Evolutionary conservation across 495 filamentous ascomycete genomes (phyloP), one percentile per base, ranked within the genome.

Genomic region (Pyrenula massariospora): DNA sequence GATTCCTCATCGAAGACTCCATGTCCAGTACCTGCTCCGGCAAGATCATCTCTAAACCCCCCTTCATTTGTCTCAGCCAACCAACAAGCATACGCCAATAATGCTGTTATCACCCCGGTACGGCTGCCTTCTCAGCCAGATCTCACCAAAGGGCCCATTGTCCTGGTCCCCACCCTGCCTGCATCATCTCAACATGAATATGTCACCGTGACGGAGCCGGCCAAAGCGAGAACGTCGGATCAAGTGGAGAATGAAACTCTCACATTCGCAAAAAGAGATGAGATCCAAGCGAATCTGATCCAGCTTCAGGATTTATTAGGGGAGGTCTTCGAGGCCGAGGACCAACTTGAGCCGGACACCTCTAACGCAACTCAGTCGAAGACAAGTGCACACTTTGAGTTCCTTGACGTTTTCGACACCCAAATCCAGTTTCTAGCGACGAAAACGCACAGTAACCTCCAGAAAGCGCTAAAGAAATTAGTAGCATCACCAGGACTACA

Each of bases 291-390:
- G 2, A 83, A 83, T 52, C 73, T 89, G 51, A 68, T 83, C 50
- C 82, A 83, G 36, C 67, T 96, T 12, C 80, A 82, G 53, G 75
- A 82, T 20, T 76, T 87, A 42, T 68, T 95, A 1, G 76, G 84
- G 54, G 79, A 87, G 22, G 78, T 92, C 21, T 92, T 94, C 63
- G 81, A 87, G 58, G 84, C 87, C 0, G 89, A 95, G 64, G 84
- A 91, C 60, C 76, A 83, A 42, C 69, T 77, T 56, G 78, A 82
- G 63, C 67, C 70, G 36, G 80, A 77, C 56, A 73, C 59, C 50
- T 71, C 66, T 12, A 63, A 63, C 25, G 63, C 63, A 48, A 68
- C 71, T 10, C 57, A 67, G 21, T 24, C 64, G 1, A 69, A 73
- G 54, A 64, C 70, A 31, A 70, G 66, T 12, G 61, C 71, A 3